Base-by-base conservation (phyloP, 495 filamentous ascomycete genomes). In the Aspergillus sclerotioniger region DNA sequence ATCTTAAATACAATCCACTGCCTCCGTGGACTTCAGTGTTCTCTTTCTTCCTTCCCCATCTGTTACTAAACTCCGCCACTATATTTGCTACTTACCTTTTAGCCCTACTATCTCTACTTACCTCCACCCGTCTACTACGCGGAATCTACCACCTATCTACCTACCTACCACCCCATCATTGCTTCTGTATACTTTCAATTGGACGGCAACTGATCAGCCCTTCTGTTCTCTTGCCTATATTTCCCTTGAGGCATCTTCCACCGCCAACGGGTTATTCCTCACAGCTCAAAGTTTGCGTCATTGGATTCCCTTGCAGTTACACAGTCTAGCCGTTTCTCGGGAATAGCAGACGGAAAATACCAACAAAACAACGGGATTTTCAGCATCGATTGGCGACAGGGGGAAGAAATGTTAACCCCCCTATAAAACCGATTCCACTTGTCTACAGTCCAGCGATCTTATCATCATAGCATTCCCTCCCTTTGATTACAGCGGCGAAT, bases 331-430 rank as follows among this genome's bases (percentile, higher is more conserved):
- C 48, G 43, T 53, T 53, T 51, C 31, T 29, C 31, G 53, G 43
- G 17, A 21, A 13, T n/a, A 28, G 16, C 17, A 53, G 51, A 62
- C 54, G 52, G 20, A 50, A 50, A 21, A 45, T 21, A 52, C 32
- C 47, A 46, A 53, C 29, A 41, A 53, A 53, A 54, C 21, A 63
- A 52, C 37, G 31, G 56, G 54, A 54, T 16, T 35, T 15, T 37
- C 45, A 43, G 28, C 45, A 29, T 31, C 43, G 45, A 52, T 58
- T 31, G 41, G 20, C 49, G 32, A 44, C 47, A 62, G 58, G 58
- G 62, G 62, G 53, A 64, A 52, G 65, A 65, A 56, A 65, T 67
- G 65, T 56, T 48, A 48, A 59, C 53, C 13, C 60, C 65, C 65
- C 60, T 64, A 62, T 65, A 41, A 62, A 8, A 60, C 50, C 43